Base-by-base conservation (phyloP, 306 rosid genomes). In the Fragaria ananassa region DNA sequence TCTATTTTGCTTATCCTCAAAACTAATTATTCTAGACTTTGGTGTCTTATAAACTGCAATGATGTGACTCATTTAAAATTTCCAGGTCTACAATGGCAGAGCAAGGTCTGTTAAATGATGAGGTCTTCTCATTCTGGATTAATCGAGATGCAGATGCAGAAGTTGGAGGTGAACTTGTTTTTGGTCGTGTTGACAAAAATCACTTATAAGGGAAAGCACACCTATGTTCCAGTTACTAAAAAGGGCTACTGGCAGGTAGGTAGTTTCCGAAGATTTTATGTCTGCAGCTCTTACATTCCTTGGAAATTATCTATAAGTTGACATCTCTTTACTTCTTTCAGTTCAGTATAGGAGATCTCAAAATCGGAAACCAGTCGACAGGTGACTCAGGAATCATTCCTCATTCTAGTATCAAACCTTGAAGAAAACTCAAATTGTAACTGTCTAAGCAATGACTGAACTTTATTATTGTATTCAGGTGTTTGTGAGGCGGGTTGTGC, bases 171-270 rank as follows among this genome's bases (percentile, higher is more conserved):
- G 98, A 93, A 77, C 72, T 93, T 77, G 83, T 93, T 75, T 88
- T 93, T 19, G 98, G 97, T 14, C 97, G 97, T 62, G 85, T 80
- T 63, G 95, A 93, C 83, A 76, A 82, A 11, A 85, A 84, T 31
- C 98, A 93, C 79, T 93, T 93, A 77, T 64, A 86, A 84, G 80
- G 98, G 98, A 81, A 81, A 78, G 13, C 97, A 93, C 71, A 88
- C 89, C 68, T 93, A 89, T 78, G 93, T 88, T 76, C 97, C 98
- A 27, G 85, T 93, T 66, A 89, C 98, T 73, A 76, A 65, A 87
- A 91, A 85, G 66, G 98, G 98, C 27, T 91, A 93, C 80, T 93
- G 98, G 98, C 98, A 93, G 90, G 96, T 91, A 50, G 66, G 83
- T 50, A 58, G 63, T 78, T 56, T 49, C 53, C 13, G n/a, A 37